Evolutionary conservation across 2,329 filamentous ascomycete species (phyloP), one percentile per base, ranked within the genome.

Genomic region (Penicillium janthinellum): DNA sequence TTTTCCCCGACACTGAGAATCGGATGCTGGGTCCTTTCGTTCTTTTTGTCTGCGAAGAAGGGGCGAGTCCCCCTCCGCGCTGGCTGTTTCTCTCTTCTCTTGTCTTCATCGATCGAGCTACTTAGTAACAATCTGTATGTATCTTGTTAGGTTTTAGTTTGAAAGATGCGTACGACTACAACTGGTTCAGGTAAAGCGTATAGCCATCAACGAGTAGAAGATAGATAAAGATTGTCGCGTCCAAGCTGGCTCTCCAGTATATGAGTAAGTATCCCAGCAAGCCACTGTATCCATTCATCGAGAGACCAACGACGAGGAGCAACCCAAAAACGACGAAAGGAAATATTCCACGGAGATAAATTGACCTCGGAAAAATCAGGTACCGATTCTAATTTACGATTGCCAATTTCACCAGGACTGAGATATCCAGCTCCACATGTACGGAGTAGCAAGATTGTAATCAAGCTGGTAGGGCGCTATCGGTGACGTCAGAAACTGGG

Each of bases 21-120:
- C 67, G 62, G 82, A 83, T 84, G 82, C 82, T 78, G 81, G 74
- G 64, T 60, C 57, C 64, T 67, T 60, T 63, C 56, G 53, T 63
- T 57, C 39, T 58, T 60, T 52, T 61, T 65, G 75, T 70, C 65
- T 73, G 56, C 73, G 73, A 75, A 73, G 75, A n/a, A 73, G 71
- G 77, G 78, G 79, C 71, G 66, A 73, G 62, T 54, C 65, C 67
- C 34, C 59, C 56, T 63, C 35, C 42, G 54, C 64, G 59, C 65
- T 67, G 67, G 69, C 63, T 58, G 69, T 67, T 61, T 54, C 65
- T 68, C 54, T 62, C 55, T 63, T 66, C 59, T 67, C 59, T 38
- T 64, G 52, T 56, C 56, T 63, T 57, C 51, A 49, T 60, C 52
- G 52, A 61, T 60, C 58, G 61, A 58, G 58, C 57, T 62, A 49